phyloP scores from a whole-genome alignment of 2,329 filamentous ascomycete genomes.

The Diaporthe australafricana region DNA sequence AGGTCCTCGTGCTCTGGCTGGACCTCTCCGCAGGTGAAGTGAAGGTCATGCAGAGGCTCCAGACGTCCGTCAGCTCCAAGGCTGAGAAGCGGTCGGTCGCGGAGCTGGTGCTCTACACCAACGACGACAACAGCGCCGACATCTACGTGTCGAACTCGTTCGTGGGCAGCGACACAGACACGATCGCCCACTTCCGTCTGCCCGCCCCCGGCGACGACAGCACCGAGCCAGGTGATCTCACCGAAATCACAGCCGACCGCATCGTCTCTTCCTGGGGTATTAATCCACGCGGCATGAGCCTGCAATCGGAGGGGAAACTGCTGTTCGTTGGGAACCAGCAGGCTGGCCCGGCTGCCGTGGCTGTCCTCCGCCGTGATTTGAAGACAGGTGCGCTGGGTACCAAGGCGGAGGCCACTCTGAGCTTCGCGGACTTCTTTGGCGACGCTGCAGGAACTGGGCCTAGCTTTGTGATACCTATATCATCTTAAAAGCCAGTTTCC shows the following conservation, averaged over 20 bases:
- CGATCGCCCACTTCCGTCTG: slow-evolving; percentile 58
- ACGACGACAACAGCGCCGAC: slow-evolving; percentile 44
- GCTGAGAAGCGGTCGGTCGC: slow-evolving; percentile 52
- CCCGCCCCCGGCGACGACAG: slow-evolving; percentile 40
- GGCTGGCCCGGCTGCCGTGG: slow-evolving; percentile 52
- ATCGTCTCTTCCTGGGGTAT: slow-evolving; percentile 49
- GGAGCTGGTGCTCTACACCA: slow-evolving; percentile 53
- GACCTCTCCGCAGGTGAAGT: slow-evolving; percentile 48
- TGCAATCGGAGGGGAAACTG: slow-evolving; percentile 47
- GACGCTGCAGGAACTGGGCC: slow-evolving; percentile 45
- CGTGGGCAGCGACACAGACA: slow-evolving; percentile 57
- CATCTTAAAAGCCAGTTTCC: neutral
- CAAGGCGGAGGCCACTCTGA: slow-evolving; percentile 43
- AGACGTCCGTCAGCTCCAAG: slow-evolving; percentile 49
- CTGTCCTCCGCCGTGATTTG: slow-evolving; percentile 49
- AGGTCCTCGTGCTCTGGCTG: slow-evolving; percentile 56
- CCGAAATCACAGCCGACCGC: slow-evolving; percentile 46
- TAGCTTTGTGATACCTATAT: slow-evolving; percentile 43
- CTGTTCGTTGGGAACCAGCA: slow-evolving; percentile 58
- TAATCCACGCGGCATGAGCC: slow-evolving; percentile 60
- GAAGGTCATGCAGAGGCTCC: slow-evolving; percentile 50
- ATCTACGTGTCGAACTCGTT: slow-evolving; percentile 64
- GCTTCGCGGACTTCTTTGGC: neutral
- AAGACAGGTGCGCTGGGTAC: slow-evolving; percentile 45
- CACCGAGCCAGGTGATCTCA: slow-evolving; percentile 43